phyloP scores from a whole-genome alignment of 371 early-diverging fungal species.

The Saksenaea oblongispora region DNA sequence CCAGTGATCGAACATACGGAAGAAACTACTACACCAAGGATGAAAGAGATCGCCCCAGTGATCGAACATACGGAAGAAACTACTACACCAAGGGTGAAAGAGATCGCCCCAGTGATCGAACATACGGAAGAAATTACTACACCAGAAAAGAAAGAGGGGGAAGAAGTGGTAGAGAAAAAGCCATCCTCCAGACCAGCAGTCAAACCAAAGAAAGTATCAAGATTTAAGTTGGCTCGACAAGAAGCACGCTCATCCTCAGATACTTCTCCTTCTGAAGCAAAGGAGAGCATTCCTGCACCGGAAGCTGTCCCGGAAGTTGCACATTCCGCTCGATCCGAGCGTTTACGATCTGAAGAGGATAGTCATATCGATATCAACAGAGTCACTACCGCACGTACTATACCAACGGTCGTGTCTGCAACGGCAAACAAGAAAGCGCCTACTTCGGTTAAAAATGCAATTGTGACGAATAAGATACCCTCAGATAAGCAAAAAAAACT shows the following conservation, averaged over 20 bases:
- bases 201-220: slow-evolving; percentile 2
- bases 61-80: slow-evolving; percentile 7
- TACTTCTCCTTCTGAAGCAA: neutral
- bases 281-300: neutral
- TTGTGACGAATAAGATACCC: neutral
- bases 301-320: neutral
- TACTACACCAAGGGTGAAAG: no score
- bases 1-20: neutral
- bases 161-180: slow-evolving; percentile 3
- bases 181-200: neutral
- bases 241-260: slow-evolving; percentile 5
- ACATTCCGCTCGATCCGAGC: neutral
- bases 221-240: slow-evolving; percentile 17
- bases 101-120: slow-evolving; percentile 13
- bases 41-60: neutral
- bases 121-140: neutral
- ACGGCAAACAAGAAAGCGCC: slow-evolving; percentile 1
- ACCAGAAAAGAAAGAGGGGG: neutral
- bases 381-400: slow-evolving; percentile 2
- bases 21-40: no score
- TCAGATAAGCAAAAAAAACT: slow-evolving; percentile 17
- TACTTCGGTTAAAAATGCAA: neutral
- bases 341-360: neutral
- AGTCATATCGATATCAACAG: neutral
- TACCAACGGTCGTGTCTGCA: slow-evolving; percentile 10